Conservation (phyloP, 257 asterid species). For the Knoxia roxburghii region DNA sequence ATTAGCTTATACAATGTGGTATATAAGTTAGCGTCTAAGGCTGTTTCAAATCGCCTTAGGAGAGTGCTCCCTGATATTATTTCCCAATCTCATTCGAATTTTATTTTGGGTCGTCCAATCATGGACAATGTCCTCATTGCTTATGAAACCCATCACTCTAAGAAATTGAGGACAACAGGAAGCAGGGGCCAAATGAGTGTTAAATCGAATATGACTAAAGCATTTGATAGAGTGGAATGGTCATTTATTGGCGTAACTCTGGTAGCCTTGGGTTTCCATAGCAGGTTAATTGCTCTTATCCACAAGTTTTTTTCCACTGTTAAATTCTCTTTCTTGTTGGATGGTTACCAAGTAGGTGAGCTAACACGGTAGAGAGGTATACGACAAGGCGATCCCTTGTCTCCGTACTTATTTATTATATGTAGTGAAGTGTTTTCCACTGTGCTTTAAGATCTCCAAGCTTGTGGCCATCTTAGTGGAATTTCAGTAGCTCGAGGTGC, state of each 20-base stretch:
- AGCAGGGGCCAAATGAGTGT: too few relatives aligned
- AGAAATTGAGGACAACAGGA: not conserved
- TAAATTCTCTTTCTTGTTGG: not conserved
- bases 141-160: not conserved
- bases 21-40: not conserved
- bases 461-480: too few relatives aligned
- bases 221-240: not conserved
- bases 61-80: not conserved
- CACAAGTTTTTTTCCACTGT: not conserved
- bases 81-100: not conserved
- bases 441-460: too few relatives aligned
- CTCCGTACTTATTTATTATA: not conserved
- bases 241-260: not conserved
- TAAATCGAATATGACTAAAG: too few relatives aligned
- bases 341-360: not conserved
- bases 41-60: not conserved
- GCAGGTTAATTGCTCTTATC: not conserved
- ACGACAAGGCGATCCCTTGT: not conserved
- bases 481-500: too few relatives aligned
- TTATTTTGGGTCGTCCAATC: not conserved
- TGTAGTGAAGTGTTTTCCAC: not conserved
- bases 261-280: not conserved
- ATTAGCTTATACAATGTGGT: not conserved
- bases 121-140: not conserved
- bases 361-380: not conserved